These are phyloP conservation scores for Apocynum venetum DNA, from an alignment of 257 asterid genomes.

Conservation along the genomic window DNA sequence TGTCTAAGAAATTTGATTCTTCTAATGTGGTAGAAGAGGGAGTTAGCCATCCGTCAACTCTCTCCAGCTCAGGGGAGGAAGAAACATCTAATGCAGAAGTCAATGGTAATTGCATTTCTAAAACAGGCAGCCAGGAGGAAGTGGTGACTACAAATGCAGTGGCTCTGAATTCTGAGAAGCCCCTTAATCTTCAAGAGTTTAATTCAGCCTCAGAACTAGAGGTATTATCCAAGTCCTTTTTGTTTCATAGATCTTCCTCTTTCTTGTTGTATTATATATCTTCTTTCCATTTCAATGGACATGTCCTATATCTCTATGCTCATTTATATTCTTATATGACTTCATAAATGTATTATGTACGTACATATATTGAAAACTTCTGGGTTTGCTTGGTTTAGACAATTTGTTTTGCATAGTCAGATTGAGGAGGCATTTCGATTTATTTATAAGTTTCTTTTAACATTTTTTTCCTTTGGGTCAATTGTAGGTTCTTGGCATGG, in stretches of 20 bases:
- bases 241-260: neutral
- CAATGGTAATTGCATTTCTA: constrained; percentile 17
- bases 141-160: constrained; percentile 23
- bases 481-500: constrained; percentile 70
- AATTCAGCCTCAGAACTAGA: constrained; percentile 58
- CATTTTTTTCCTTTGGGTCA: neutral
- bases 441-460: neutral
- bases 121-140: constrained; percentile 30
- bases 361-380: neutral
- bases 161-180: constrained; percentile 31
- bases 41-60: constrained; percentile 17
- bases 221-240: constrained; percentile 31
- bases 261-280: neutral
- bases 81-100: constrained; percentile 23
- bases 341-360: neutral
- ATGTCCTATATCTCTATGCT: neutral
- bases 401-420: neutral
- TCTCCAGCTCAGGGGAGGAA: constrained; percentile 28
- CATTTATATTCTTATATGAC: neutral
- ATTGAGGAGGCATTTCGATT: too few species aligned
- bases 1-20: constrained; percentile 23
- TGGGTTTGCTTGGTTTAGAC: neutral
- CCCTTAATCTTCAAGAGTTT: constrained; percentile 53
- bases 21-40: constrained; percentile 22
- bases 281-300: neutral